Conservation (phyloP, 2,329 filamentous ascomycete genomes). For the Bipolaris victoriae region DNA sequence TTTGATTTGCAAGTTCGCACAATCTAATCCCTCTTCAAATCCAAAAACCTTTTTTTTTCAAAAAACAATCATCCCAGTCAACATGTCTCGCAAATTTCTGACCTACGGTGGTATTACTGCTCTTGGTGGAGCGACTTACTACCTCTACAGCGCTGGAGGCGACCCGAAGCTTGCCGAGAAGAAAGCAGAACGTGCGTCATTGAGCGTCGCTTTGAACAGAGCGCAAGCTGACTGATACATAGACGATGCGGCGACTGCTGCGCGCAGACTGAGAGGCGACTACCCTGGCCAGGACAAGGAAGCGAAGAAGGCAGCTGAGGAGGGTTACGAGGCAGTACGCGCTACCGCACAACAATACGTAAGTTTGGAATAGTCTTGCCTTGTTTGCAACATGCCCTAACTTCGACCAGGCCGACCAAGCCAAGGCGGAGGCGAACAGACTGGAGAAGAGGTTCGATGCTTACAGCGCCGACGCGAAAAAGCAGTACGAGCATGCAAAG, state of each 20-base stretch:
- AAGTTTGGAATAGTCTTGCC: constrained; percentile 15
- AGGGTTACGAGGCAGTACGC: constrained; percentile 49
- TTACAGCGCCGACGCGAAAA: constrained; percentile 63
- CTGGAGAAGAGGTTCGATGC: constrained; percentile 66
- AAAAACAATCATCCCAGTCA: constrained; percentile 16
- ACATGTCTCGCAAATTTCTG: constrained; percentile 39
- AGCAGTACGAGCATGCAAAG: constrained; percentile 65
- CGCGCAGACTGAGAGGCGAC: constrained; percentile 69
- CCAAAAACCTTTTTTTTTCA: not conserved
- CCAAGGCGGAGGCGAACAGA: constrained; percentile 61
- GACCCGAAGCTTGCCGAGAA: constrained; percentile 82
- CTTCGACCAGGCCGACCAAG: constrained; percentile 45
- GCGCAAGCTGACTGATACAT: constrained; percentile 19
- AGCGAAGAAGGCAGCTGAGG: constrained; percentile 68
- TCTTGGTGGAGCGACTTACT: constrained; percentile 75
- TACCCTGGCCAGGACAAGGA: constrained; percentile 68
- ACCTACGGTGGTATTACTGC: constrained; percentile 47
- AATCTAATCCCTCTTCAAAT: constrained; percentile 8
- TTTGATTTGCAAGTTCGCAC: constrained; percentile 10
- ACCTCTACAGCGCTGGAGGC: constrained; percentile 87
- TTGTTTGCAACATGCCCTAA: constrained; percentile 20
- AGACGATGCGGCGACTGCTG: constrained; percentile 79
- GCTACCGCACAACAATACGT: constrained; percentile 54
- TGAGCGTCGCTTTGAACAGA: not conserved
- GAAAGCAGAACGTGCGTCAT: constrained; percentile 76